Evolutionary conservation across 352 stramenopile species (phyloP), one percentile per base, ranked within the genome.

Genomic region (Blastocystis sp.): DNA sequence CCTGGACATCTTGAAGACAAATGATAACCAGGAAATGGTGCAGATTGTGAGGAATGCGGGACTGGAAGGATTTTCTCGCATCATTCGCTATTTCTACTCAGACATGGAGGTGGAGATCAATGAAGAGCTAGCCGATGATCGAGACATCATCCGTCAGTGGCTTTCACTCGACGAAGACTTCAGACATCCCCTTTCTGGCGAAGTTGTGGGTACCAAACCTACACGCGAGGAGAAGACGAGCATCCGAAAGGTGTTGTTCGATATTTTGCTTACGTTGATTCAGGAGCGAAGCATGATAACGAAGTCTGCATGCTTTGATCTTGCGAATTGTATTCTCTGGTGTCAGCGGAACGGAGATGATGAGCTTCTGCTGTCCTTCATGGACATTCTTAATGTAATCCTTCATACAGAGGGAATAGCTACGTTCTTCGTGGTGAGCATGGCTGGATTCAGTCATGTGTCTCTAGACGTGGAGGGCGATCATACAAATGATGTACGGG

Each of bases 31-130:
- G 55, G 73, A 41, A 26, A 20, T 84, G 20, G 54, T 66, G 13
- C 2, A 20, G 15, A 45, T 56, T n/a, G 62, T 84, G 15, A 64
- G 50, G 56, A 69, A 45, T 23, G 26, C 23, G 37, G 73, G 73
- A 7, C 37, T 84, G 23, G 37, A 84, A 29, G 73, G 73, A 6
- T 84, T 84, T 55, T 34, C 7, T n/a, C 29, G 54, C 50, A 84
- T 61, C 34, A 43, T 84, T 37, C 73, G 73, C 56, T 84, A 84
- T 34, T 84, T 69, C 50, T 84, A 84, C 50, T 66, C 20, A 23
- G 53, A 68, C 37, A 34, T 66, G 3, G 50, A 29, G 13, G 5
- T 84, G 39, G 47, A 63, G 8, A 64, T 84, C n/a, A 34, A 26
- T n/a, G 73, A 84, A 29, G 73, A 84, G 56, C 41, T 84, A 47